phyloP scores from a whole-genome alignment of 1,284 basidiomycete species.

The Xerocomus amazonicus region DNA sequence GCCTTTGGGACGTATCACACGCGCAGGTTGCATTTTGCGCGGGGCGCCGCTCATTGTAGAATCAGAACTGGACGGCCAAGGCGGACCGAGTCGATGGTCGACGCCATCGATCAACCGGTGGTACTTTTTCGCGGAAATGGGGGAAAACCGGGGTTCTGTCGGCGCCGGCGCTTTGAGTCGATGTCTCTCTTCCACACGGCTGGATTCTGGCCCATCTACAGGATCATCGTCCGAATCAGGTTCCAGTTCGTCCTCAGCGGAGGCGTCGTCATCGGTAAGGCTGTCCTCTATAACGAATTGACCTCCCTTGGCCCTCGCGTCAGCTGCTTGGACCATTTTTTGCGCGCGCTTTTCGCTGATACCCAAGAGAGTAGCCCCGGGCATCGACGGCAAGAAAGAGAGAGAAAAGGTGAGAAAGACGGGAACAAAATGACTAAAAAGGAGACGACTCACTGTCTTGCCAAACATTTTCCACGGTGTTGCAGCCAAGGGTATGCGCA shows the following conservation, averaged over 20 bases:
- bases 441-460: constrained; percentile 51
- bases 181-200: constrained; percentile 28
- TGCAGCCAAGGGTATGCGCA: constrained; percentile 76
- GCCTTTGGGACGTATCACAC: constrained; percentile 28
- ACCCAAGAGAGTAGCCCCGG: constrained; percentile 3
- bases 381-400: constrained; percentile 1
- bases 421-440: constrained; percentile 1
- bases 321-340: constrained; percentile 39
- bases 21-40: constrained; percentile 22
- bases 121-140: constrained; percentile 24
- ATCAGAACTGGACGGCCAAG: constrained; percentile 24
- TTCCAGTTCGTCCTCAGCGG: constrained; percentile 40
- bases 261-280: constrained; percentile 26
- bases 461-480: constrained; percentile 68
- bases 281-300: constrained; percentile 26
- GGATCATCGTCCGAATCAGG: constrained; percentile 42
- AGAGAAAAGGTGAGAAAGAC: constrained; percentile 9
- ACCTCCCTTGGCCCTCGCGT: constrained; percentile 26
- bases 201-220: constrained; percentile 17
- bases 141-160: constrained; percentile 20
- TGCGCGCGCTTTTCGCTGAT: constrained; percentile 49
- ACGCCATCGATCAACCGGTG: constrained; percentile 14
- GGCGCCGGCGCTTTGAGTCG: constrained; percentile 28
- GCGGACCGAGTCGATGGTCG: constrained; percentile 21
- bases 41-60: constrained; percentile 4